Percentiles rank a stretch among this genome's conserved stretches.
These are phyloP conservation scores for Cystobasidium tubakii DNA, from an alignment of 768 basidiomycete species.

Conservation along the genomic window DNA sequence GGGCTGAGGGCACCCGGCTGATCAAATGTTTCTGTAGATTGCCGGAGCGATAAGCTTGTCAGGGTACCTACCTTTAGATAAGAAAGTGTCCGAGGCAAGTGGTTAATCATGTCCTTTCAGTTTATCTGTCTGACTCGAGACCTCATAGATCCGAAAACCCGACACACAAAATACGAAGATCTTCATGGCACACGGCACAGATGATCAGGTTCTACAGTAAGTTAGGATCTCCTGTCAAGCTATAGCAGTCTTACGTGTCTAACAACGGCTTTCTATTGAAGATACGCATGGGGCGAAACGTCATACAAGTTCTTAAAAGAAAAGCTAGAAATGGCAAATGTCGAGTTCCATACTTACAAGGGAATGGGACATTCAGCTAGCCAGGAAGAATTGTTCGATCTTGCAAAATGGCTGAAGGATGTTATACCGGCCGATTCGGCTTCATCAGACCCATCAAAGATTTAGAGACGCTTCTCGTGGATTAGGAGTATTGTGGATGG, in stretches of 20 bases:
- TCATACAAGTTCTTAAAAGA: conserved; percentile 33
- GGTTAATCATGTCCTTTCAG: not conserved
- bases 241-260: too few relatives aligned
- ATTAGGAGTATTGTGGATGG: too few relatives aligned
- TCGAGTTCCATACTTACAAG: conserved; percentile 32
- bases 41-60: conserved; percentile 26
- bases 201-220: conserved; percentile 31
- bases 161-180: conserved; percentile 2
- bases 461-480: not conserved
- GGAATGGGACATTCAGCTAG: conserved; percentile 29
- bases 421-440: conserved; percentile 24
- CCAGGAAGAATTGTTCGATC: conserved; percentile 29
- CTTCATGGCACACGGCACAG: conserved; percentile 36
- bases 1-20: not conserved
- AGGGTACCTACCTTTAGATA: conserved; percentile 29
- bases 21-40: conserved; percentile 5
- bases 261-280: too few relatives aligned
- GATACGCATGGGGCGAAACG: conserved; percentile 32
- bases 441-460: conserved; percentile 3
- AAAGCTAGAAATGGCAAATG: conserved; percentile 33
- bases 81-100: conserved; percentile 9
- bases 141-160: conserved; percentile 30
- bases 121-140: not conserved
- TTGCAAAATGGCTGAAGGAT: conserved; percentile 13
- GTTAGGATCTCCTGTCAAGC: not conserved